These are phyloP conservation scores for Filobasidium floriforme DNA, from an alignment of 768 basidiomycete genomes.

Conservation along the genomic window DNA sequence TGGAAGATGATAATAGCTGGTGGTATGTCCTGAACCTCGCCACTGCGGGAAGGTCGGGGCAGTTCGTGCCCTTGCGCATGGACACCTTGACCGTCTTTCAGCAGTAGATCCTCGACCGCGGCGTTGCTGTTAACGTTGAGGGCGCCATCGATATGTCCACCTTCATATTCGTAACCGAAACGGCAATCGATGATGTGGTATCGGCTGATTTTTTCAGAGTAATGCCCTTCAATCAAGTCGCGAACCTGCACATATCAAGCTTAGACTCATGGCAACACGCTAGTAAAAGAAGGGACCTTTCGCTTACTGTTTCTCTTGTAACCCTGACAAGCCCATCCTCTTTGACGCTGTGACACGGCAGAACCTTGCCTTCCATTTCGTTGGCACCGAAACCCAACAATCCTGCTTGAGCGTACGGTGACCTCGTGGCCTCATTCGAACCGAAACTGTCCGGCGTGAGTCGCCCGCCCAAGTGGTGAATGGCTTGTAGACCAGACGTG, in stretches of 20 bases:
- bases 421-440: conserved; percentile 25
- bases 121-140: conserved; percentile 78
- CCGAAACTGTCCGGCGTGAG: conserved; percentile 10
- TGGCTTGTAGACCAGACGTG: conserved; percentile 10
- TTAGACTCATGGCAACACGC: background rate
- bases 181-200: conserved; percentile 90
- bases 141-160: conserved; percentile 86
- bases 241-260: conserved; percentile 56
- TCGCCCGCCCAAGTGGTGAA: conserved; percentile 21
- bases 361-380: conserved; percentile 81
- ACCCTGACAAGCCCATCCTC: conserved; percentile 96
- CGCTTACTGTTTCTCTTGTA: conserved; percentile 63
- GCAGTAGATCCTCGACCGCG: conserved; percentile 71
- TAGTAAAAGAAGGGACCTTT: too few species aligned
- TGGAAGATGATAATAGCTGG: conserved; percentile 92
- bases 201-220: conserved; percentile 56
- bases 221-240: conserved; percentile 66
- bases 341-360: conserved; percentile 86
- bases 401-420: conserved; percentile 48
- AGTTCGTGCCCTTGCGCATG: conserved; percentile 43
- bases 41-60: conserved; percentile 53
- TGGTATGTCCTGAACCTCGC: conserved; percentile 53
- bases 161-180: conserved; percentile 91
- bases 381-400: conserved; percentile 85
- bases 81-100: conserved; percentile 45